Conservation (phyloP, 345 rosid species). For the Clausena lansium region DNA sequence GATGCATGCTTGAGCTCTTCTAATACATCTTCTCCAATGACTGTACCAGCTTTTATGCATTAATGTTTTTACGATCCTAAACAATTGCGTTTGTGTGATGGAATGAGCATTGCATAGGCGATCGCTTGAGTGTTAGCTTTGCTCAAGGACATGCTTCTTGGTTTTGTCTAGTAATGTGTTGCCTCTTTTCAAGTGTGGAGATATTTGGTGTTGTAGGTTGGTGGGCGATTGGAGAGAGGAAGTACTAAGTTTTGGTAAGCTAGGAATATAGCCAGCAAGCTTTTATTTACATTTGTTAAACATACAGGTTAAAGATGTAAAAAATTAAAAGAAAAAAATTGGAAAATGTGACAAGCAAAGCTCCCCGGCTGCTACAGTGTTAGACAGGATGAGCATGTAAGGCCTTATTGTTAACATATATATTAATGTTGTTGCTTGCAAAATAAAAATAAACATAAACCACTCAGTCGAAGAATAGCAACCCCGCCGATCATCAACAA, state of each 20-base stretch:
- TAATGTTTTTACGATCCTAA: not conserved
- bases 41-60: not conserved
- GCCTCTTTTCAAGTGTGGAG: not conserved
- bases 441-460: not conserved
- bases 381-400: too few relatives aligned
- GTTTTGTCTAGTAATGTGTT: not conserved
- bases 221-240: not conserved
- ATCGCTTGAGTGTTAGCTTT: not conserved
- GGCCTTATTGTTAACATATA: too few relatives aligned
- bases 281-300: too few relatives aligned
- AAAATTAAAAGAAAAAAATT: too few relatives aligned
- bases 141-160: not conserved
- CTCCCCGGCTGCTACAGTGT: too few relatives aligned
- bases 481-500: not conserved
- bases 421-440: too few relatives aligned
- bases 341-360: too few relatives aligned
- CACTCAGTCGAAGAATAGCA: not conserved
- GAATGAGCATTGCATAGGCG: not conserved
- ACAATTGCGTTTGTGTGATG: not conserved
- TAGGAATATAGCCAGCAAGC: not conserved
- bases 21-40: not conserved
- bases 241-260: too few relatives aligned
- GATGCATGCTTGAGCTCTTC: not conserved
- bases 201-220: not conserved
- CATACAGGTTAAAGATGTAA: too few relatives aligned